These are phyloP conservation scores for Chaetoceros muelleri DNA, from an alignment of 108 stramenopile species.

Conservation along the genomic window DNA sequence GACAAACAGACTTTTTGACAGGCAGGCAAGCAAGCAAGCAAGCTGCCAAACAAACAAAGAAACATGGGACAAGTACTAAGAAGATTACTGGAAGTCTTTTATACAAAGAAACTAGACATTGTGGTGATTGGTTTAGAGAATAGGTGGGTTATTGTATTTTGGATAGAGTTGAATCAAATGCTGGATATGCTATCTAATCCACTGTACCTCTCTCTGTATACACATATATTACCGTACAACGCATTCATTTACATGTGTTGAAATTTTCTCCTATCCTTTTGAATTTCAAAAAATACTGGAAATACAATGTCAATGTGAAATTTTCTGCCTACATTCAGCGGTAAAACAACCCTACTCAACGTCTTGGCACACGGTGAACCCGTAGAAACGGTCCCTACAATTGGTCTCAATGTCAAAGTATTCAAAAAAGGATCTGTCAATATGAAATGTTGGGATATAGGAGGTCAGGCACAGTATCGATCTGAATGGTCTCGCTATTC, in stretches of 20 bases:
- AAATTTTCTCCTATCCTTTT: too few species aligned
- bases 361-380: conserved; percentile 88
- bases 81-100: conserved; percentile 76
- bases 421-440: conserved; percentile 83
- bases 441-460: conserved; percentile 98
- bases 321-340: conserved; percentile 30
- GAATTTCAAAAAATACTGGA: too few species aligned
- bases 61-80: conserved; percentile 70
- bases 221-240: too few species aligned
- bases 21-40: too few species aligned
- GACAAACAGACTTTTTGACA: too few species aligned
- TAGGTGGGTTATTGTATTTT: conserved; percentile 23
- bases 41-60: not conserved
- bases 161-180: too few species aligned
- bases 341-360: conserved; percentile 91
- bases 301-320: too few species aligned
- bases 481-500: conserved; percentile 91
- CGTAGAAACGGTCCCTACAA: conserved; percentile 92
- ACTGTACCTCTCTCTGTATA: too few species aligned
- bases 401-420: conserved; percentile 94
- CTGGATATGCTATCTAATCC: too few species aligned
- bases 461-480: conserved; percentile 90
- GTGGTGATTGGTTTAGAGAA: conserved; percentile 93
- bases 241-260: too few species aligned
- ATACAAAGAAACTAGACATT: conserved; percentile 94